Evolutionary conservation across 805 yeast species (phyloP), one percentile per base, ranked within the genome.

Genomic region (Candida nitratophila): DNA sequence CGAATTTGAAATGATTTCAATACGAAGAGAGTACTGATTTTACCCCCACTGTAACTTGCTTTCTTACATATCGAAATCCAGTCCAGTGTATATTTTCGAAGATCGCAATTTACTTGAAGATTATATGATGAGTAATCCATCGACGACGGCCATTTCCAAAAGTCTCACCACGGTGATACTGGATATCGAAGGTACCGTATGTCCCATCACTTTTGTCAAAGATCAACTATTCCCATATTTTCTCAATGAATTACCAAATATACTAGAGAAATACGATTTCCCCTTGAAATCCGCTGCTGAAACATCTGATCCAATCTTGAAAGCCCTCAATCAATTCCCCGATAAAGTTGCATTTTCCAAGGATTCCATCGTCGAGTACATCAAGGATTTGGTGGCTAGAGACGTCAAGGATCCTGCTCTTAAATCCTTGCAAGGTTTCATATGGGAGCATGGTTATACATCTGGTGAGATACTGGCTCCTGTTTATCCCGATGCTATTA

Each of bases 131-230:
- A 24, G 10, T 11, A 9, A 29, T n/a, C 8, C 32, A 29, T 11
- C 32, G 16, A 5, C 11, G 11, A n/a, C 19, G 4, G 19, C 20
- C 9, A 7, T 34, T 5, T 20, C 39, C 6, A 36, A 36, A 19
- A 16, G n/a, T 36, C 17, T 36, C 7, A 37, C 29, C 1, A 50
- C 71, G 1, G 56, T 77, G 10, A 60, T 84, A 2, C 69, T 89
- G 6, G 96, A 87, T 52, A 87, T 88, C 31, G 98, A 90, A 59
- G 98, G 98, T 16, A 90, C 97, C 0, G 80, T 90, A 27, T 90
- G 97, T 57, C 90, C 96, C 3, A 89, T 90, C 19, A 73, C 90
- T 1, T 90, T 90, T 57, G 98, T 90, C 36, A 84, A 85, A 53
- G 89, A 86, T 26, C 70, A 67, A 2, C 64, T 90, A 30, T 83